Conservation (phyloP, 257 asterid species). For the Datura wrightii region DNA sequence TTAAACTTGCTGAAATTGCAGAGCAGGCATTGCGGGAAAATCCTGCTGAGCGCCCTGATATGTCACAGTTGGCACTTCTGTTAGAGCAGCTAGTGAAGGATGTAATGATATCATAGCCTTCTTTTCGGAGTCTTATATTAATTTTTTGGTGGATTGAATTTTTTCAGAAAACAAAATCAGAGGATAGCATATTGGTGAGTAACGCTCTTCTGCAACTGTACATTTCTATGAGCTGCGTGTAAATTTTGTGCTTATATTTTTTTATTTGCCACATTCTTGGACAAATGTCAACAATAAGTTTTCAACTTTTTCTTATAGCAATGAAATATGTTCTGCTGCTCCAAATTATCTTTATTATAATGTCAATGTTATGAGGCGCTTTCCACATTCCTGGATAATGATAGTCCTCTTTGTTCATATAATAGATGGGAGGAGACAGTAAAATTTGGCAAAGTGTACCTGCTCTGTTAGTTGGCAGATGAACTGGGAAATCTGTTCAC, state of each 20-base stretch:
- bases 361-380: not conserved
- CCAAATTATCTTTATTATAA: not conserved
- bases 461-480: not conserved
- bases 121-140: conserved; percentile 21
- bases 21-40: conserved; percentile 79
- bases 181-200: conserved; percentile 50
- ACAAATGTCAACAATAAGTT: conserved; percentile 23
- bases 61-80: conserved; percentile 67
- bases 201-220: conserved; percentile 68
- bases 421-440: not conserved
- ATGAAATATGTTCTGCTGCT: conserved; percentile 23
- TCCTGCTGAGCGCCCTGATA: conserved; percentile 57
- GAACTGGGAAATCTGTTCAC: not conserved
- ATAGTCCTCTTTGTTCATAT: not conserved
- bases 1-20: conserved; percentile 84
- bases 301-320: not conserved
- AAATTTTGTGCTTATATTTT: conserved; percentile 43
- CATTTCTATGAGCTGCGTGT: conserved; percentile 66
- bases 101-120: conserved; percentile 65
- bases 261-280: conserved; percentile 20
- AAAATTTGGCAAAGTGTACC: not conserved
- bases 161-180: conserved; percentile 38
- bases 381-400: conserved; percentile 2
- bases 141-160: conserved; percentile 42
- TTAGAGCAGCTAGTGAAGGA: conserved; percentile 77